Base-by-base conservation (phyloP, 23 red algal species). In the Agarophyton chilense region DNA sequence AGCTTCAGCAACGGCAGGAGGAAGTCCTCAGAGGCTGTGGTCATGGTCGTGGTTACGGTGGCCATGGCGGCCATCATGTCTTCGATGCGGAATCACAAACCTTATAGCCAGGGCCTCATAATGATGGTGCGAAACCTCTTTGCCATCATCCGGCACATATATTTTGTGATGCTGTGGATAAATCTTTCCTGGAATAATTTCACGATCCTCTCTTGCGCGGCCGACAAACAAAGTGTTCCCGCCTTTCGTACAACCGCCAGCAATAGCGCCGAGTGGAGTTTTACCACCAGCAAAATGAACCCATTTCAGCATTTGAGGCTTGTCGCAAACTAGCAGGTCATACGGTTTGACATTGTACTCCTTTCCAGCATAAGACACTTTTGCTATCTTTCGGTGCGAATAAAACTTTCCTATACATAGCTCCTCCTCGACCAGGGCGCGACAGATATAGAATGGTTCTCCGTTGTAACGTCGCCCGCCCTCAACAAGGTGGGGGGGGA, bases 361-460 rank as follows among this genome's bases (percentile, higher is more conserved):
- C 68, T 74, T 29, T 7, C 68, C 68, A 5, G 39, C 68, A 19
- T 74, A 74, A 0, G 68, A 39, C 21, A 74, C 43, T 13, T 47
- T 74, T 22, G 39, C 68, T 22, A 74, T 74, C 36, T 35, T 49
- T 22, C 68, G 68, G 33, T 18, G 39, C 10, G 68, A 18, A 39
- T 74, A 74, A 39, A 74, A 74, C 43, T 74, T 74, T 24, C 68
- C 68, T 0, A 74, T 49, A 16, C 68, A 74, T 2, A 74, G 68
- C 24, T 74, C 68, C 18, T 29, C 41, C 17, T 74, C 22, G 7
- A 74, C 68, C n/a, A 49, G 6, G 0, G 68, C 68, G 13, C 68
- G 68, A 26, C 40, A 47, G 41, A 74, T 74, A 39, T 74, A 74
- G 18, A 49, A 46, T 8, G 68, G 68, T 10, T 74, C 43, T 0